These are phyloP conservation scores for Metschnikowia similis DNA, from an alignment of 805 yeast species.

Conservation along the genomic window DNA sequence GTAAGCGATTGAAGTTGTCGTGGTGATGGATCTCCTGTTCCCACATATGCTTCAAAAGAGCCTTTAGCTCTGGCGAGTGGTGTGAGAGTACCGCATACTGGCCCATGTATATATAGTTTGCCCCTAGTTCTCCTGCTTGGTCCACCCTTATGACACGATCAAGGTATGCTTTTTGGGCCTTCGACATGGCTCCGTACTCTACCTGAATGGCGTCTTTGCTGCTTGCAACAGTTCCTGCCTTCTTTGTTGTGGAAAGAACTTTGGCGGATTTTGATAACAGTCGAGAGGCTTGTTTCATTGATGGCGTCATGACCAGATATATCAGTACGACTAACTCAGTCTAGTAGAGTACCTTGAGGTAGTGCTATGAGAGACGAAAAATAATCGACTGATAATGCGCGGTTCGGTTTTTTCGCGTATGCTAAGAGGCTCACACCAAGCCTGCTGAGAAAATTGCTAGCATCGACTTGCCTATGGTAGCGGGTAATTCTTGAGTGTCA, in stretches of 20 bases:
- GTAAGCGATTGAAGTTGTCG: conserved; percentile 74
- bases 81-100: conserved; percentile 73
- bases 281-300: neutral
- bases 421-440: neutral
- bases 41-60: conserved; percentile 93
- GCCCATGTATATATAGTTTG: conserved; percentile 88
- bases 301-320: neutral
- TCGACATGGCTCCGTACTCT: conserved; percentile 35
- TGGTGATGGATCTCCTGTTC: conserved; percentile 94
- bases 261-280: conserved; percentile 1
- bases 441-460: conserved; percentile 35
- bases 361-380: conserved; percentile 1
- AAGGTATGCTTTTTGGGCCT: conserved; percentile 65
- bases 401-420: neutral
- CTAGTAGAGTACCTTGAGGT: neutral
- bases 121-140: conserved; percentile 98
- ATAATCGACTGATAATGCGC: conserved; percentile 3
- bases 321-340: neutral
- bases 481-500: conserved; percentile 58
- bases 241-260: conserved; percentile 6
- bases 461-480: conserved; percentile 44
- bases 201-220: conserved; percentile 9
- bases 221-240: neutral
- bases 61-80: conserved; percentile 70
- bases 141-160: conserved; percentile 84